Base-by-base conservation (phyloP, 2,329 filamentous ascomycete genomes). In the Pezicula radicicola region DNA sequence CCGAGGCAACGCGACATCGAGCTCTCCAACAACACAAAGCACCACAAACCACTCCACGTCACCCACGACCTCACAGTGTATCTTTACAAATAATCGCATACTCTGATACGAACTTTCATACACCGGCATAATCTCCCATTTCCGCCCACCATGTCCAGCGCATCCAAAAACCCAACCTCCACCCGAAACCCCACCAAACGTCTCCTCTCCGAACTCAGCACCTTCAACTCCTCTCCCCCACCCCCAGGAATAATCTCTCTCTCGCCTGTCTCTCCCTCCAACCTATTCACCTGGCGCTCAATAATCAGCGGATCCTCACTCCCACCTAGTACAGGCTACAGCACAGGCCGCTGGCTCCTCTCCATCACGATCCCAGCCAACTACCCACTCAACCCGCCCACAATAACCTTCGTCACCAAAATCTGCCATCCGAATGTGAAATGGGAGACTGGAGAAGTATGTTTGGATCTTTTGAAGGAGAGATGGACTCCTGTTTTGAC, bases 401-500 rank as follows among this genome's bases (percentile, higher is more conserved):
- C 75, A 39, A 86, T 99, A 59, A 77, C 73, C 52, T 99, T 99
- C 74, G 74, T 78, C n/a, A 99, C 91, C 35, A 83, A 84, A 56
- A 84, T 95, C 59, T 88, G 90, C 63, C 91, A 96, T 74, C 85
- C 92, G 45, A 97, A 97, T 71, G 84, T 88, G 43, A 74, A 80
- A 55, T 84, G 83, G 67, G 74, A 76, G 60, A 91, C 84, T 2
- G 94, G 94, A 61, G 92, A 97, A 72, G 94, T 99, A 66, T 99
- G 94, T 70, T 83, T 97, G 27, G 94, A 97, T 66, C 79, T 97
- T 56, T 78, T 99, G 54, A 80, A 80, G 65, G 80, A 86, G 50
- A 80, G 80, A 16, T 97, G 93, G 93, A 88, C 89, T 53, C 89
- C 92, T 1, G 85, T 90, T 16, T 94, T 96, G 70, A 92, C 87